These are phyloP conservation scores for Suhomyces canberraensis DNA, from an alignment of 805 yeast genomes.

Conservation along the genomic window DNA sequence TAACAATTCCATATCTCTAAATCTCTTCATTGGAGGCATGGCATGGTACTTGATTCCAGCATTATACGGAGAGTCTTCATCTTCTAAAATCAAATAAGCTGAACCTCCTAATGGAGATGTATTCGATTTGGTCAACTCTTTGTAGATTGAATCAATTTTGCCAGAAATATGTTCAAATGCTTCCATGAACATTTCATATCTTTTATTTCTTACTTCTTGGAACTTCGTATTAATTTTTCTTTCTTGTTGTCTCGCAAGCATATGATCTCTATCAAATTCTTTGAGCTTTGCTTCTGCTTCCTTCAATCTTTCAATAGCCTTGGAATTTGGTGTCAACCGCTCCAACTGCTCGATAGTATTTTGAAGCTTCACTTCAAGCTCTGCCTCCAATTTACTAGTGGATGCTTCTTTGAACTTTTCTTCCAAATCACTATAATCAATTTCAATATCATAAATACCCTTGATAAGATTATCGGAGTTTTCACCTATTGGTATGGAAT, in stretches of 20 bases:
- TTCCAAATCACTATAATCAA: conserved; percentile 53
- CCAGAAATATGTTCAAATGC: conserved; percentile 77
- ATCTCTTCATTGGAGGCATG: conserved; percentile 93
- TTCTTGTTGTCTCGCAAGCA: conserved; percentile 59
- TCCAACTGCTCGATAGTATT: conserved; percentile 38
- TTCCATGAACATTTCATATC: conserved; percentile 61
- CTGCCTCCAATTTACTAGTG: conserved; percentile 37
- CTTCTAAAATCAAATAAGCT: conserved; percentile 84
- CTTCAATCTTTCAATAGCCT: conserved; percentile 71
- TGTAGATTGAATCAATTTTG: conserved; percentile 72
- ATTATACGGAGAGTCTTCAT: conserved; percentile 84
- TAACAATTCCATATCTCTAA: conserved; percentile 84
- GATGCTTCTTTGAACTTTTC: conserved; percentile 41
- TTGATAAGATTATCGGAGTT: conserved; percentile 35
- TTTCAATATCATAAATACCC: conserved; percentile 45
- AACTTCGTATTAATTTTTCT: conserved; percentile 52
- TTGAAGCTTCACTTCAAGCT: conserved; percentile 31
- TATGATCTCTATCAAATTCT: conserved; percentile 63
- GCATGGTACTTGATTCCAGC: conserved; percentile 88
- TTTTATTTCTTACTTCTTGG: conserved; percentile 52
- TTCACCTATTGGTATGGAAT: conserved; percentile 58
- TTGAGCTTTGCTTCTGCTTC: conserved; percentile 62
- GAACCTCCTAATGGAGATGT: conserved; percentile 84
- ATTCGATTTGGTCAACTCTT: conserved; percentile 74
- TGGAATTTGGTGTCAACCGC: conserved; percentile 71